Percentiles rank a stretch among this genome's conserved stretches.
phyloP scores from a whole-genome alignment of 2,329 filamentous ascomycete genomes.

The Gliomastix tumulicola region DNA sequence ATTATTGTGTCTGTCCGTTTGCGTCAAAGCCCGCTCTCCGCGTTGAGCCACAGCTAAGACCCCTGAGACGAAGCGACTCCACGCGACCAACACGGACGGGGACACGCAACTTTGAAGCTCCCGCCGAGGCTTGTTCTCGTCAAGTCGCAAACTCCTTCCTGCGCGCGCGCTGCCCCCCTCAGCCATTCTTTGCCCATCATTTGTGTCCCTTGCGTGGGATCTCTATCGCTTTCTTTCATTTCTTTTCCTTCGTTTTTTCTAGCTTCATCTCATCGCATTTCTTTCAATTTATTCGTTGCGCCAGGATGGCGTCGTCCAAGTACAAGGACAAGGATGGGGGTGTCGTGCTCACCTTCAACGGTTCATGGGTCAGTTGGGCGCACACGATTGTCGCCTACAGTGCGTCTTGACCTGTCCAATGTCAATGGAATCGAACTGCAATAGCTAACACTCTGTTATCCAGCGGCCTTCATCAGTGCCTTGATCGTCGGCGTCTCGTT shows the following conservation, averaged over 20 bases:
- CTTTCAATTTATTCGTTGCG: slow-evolving; percentile 9
- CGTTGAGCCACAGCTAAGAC: too few relatives aligned
- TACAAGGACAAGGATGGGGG: slow-evolving; percentile 62
- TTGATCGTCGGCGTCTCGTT: slow-evolving; percentile 72
- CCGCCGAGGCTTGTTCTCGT: too few relatives aligned
- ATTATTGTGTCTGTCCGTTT: too few relatives aligned
- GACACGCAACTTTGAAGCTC: too few relatives aligned
- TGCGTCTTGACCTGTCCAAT: too few relatives aligned
- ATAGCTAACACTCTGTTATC: slow-evolving; percentile 1
- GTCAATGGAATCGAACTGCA: not conserved
- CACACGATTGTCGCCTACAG: slow-evolving; percentile 82
- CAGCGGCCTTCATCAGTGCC: slow-evolving; percentile 80
- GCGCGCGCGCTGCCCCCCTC: too few relatives aligned
- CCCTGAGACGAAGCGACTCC: too few relatives aligned
- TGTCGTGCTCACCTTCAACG: slow-evolving; percentile 62
- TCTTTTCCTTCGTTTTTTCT: slow-evolving; percentile 11
- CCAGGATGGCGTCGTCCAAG: slow-evolving; percentile 29
- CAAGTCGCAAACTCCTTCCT: too few relatives aligned
- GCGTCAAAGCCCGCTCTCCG: too few relatives aligned
- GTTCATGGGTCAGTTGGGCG: slow-evolving; percentile 82
- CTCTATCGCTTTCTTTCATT: slow-evolving; percentile 8
- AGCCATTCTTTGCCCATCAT: too few relatives aligned
- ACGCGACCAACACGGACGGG: too few relatives aligned
- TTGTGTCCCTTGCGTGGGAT: too few relatives aligned
- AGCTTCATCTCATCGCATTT: slow-evolving; percentile 16